A percentile compares a stretch with the other conserved stretches of the same genome.
phyloP scores from a whole-genome alignment of 768 basidiomycete genomes.

The Kwoniella sp. region DNA sequence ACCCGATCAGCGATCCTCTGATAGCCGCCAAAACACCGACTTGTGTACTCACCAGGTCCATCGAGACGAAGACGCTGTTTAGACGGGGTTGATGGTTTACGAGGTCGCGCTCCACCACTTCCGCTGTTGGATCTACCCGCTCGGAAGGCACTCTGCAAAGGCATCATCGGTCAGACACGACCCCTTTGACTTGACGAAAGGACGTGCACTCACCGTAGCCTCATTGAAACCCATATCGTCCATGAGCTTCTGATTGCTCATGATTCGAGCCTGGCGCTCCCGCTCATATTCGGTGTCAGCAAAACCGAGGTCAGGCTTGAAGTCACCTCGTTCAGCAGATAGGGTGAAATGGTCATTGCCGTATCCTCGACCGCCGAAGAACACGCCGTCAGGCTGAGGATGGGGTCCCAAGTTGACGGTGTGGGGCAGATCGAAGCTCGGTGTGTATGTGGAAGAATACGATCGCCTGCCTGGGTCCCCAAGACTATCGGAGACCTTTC shows the following conservation, averaged over 20 bases:
- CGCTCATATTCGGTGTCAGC: conserved; percentile 52
- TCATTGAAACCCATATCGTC: conserved; percentile 48
- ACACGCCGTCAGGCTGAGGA: conserved; percentile 36
- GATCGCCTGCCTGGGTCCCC: conserved; percentile 17
- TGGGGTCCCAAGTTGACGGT: conserved; percentile 28
- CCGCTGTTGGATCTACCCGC: not conserved
- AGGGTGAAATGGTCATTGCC: conserved; percentile 31
- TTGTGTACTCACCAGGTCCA: conserved; percentile 35
- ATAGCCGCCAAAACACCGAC: no score
- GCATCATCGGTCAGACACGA: not conserved
- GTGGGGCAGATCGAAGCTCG: conserved; percentile 16
- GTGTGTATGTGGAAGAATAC: conserved; percentile 15
- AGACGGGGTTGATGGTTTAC: conserved; percentile 27
- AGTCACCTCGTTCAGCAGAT: conserved; percentile 33
- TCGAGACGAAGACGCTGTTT: conserved; percentile 30
- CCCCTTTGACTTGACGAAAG: not conserved
- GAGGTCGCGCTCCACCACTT: conserved; percentile 4
- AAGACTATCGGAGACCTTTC: conserved; percentile 46
- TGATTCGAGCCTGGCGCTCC: conserved; percentile 47
- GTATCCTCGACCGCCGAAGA: conserved; percentile 23
- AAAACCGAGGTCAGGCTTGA: conserved; percentile 26
- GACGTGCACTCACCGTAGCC: conserved; percentile 20
- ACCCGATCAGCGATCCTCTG: no score
- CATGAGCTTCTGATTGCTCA: conserved; percentile 47
- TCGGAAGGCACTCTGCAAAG: conserved; percentile 7